Evolutionary conservation across 352 stramenopile species (phyloP), one percentile per base, ranked within the genome.

Genomic region (Phytopythium montanum): DNA sequence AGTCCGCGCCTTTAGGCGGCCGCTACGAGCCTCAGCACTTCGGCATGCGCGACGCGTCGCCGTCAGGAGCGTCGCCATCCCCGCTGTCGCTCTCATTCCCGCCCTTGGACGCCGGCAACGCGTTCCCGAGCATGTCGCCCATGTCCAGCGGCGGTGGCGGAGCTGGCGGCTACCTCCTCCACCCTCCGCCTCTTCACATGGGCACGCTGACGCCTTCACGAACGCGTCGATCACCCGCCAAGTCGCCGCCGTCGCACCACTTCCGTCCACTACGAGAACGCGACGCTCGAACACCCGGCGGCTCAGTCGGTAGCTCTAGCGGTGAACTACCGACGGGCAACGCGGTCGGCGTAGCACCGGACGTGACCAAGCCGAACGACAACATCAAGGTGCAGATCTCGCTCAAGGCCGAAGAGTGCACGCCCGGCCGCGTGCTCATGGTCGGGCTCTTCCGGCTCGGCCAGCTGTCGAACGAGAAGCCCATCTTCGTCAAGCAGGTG

Each of bases 401-500:
- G 31, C 56, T 92, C 0, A 55, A 80, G 23, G 79, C 75, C 76
- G 74, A 88, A 13, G 77, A 90, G 55, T 92, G 82, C 61, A 52
- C 74, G 10, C 60, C 64, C 10, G 78, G 79, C 3, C 79, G 84
- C 23, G 73, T 88, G 34, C 61, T 94, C 9, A 76, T 94, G 52
- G 80, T 94, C 34, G 85, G 85, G 0, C 79, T 94, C 33, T 94
- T 92, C 51, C 85, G 85, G 28, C 65, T 81, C 6, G 77, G 80
- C n/a, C 85, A 92, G 28, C 68, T 73, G 19, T 83, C 79, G 8
- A 91, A 91, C 52, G 80, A 92, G 59, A 88, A 88, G 38, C 85
- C 85, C 21, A 92, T 94, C 57, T 94, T 94, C 41, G 77, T 94
- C 39, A 91, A 91, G 60, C 81, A 91, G 52, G 76, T 94, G 21